Evolutionary conservation across 805 yeast genomes (phyloP).

Genomic region (Naumovozyma dairenensis): DNA sequence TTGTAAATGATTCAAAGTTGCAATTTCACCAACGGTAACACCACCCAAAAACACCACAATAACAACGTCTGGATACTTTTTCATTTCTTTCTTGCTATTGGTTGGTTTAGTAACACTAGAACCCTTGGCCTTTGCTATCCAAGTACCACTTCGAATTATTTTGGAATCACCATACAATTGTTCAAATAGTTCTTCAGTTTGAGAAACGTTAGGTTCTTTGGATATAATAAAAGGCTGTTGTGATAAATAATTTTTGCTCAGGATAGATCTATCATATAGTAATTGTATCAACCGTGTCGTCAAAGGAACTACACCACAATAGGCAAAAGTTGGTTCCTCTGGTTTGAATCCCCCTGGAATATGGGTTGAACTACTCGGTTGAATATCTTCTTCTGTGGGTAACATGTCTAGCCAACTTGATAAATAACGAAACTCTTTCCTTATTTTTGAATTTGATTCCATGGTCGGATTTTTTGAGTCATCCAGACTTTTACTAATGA

Average conservation of each 20-base stretch:
- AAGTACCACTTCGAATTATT: conserved; percentile 10
- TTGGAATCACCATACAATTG: conserved; percentile 19
- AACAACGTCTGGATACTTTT: conserved; percentile 15
- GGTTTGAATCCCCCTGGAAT: conserved; percentile 5
- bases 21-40: conserved; percentile 71
- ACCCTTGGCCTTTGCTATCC: conserved; percentile 14
- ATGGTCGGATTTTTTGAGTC: conserved; percentile 1
- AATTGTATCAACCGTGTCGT: conserved; percentile 59
- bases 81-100: neutral
- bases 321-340: conserved; percentile 40
- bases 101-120: conserved; percentile 2
- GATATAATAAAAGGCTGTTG: conserved; percentile 28
- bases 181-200: conserved; percentile 17
- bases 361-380: neutral
- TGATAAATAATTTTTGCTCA: conserved; percentile 29
- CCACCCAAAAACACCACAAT: conserved; percentile 72
- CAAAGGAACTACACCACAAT: conserved; percentile 78
- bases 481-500: conserved; percentile 10
- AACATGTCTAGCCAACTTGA: conserved; percentile 21
- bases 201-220: conserved; percentile 16
- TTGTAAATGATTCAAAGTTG: conserved; percentile 58
- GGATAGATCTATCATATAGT: conserved; percentile 47
- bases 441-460: conserved; percentile 4
- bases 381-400: conserved; percentile 14
- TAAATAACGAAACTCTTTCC: conserved; percentile 17